Evolutionary conservation across 495 filamentous ascomycete genomes (phyloP), one percentile per base, ranked within the genome.

Genomic region (Tuber microsphaerosporum): DNA sequence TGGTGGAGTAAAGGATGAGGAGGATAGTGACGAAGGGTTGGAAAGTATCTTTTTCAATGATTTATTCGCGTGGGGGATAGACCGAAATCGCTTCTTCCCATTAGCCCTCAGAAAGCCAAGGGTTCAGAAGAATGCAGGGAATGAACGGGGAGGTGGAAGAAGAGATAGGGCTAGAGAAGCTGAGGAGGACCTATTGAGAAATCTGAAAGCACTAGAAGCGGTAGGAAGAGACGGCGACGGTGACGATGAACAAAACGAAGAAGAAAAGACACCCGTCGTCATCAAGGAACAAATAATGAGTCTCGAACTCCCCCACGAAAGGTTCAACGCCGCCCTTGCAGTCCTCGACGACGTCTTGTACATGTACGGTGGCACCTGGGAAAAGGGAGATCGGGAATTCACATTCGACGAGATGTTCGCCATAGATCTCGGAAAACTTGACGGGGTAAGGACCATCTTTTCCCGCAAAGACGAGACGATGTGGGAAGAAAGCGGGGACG

Each of bases 41-140:
- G 93, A 98, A 26, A 95, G 92, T 81, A 93, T 97, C 81, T 99
- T 99, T 84, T 98, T 98, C 83, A 93, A 97, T 81, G 87, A 88
- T 45, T 83, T 97, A 31, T 94, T 90, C 80, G 92, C 93, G 31
- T 98, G 93, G 92, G 97, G 94, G 77, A 91, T 94, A 37, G 95
- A 99, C 76, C 88, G 94, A 61, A 99, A 99, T 77, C 88, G 95
- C 16, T 99, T 95, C 84, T 97, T 97, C 84, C 92, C 90, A 14
- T 84, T 98, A 70, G 85, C 84, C n/a, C 85, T 98, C 68, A 87
- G 93, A 56, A 91, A 92, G 76, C 88, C 93, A 31, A 88, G 89
- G 70, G 84, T 85, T 14, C 86, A 84, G 48, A 91, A 92, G 83
- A 91, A 91, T 82, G 84, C 85, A 61, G 79, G 73, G 1, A 75